phyloP scores from a whole-genome alignment of 2,329 filamentous ascomycete species.

The Neonectria hederae region DNA sequence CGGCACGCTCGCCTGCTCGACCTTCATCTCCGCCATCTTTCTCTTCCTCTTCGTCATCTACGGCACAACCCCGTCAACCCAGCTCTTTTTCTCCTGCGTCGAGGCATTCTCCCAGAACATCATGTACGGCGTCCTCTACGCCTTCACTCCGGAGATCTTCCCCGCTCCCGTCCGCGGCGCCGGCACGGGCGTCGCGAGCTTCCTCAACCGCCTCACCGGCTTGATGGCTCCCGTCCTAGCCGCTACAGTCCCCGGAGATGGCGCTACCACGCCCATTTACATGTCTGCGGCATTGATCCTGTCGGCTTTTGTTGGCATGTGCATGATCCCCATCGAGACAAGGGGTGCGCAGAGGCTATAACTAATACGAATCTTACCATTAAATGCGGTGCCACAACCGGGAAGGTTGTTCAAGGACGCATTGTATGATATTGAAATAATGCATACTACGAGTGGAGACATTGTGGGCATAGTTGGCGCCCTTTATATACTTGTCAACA shows the following conservation, averaged over 20 bases:
- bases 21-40: constrained; percentile 73
- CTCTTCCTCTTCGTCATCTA: constrained; percentile 73
- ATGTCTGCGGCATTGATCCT: constrained; percentile 66
- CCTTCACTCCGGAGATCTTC: constrained; percentile 81
- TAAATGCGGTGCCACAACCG: constrained; percentile 1
- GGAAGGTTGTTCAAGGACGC: not conserved
- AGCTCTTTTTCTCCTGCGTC: constrained; percentile 73
- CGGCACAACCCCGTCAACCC: constrained; percentile 63
- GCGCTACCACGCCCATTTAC: constrained; percentile 66
- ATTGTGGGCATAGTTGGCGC: not conserved
- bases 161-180: constrained; percentile 77
- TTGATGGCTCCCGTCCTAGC: constrained; percentile 76
- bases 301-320: constrained; percentile 67
- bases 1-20: constrained; percentile 75
- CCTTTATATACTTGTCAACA: not conserved
- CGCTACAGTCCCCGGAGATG: constrained; percentile 66
- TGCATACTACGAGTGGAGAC: constrained; percentile 30
- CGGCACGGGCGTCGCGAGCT: constrained; percentile 76
- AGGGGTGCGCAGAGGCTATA: constrained; percentile 66
- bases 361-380: constrained; percentile 15
- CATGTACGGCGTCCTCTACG: constrained; percentile 81
- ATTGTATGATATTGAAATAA: constrained; percentile 16
- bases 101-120: constrained; percentile 79
- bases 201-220: constrained; percentile 74
- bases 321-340: constrained; percentile 71